Conservation (phyloP, 129 eudicot species). For the Dittrichia graveolens region DNA sequence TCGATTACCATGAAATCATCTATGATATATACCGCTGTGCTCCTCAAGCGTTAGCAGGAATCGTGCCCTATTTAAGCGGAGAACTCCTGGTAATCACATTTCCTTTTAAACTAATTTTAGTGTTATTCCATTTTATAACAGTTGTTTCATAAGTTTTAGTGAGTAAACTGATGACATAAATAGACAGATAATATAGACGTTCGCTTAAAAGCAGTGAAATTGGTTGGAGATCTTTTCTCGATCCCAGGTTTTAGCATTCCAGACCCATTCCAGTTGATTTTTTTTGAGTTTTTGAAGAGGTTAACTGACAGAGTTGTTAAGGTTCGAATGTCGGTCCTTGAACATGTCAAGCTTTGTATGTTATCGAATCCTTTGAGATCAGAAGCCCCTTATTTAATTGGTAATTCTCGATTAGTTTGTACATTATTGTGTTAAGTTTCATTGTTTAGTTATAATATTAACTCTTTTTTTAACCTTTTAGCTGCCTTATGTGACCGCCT, state of each 20-base stretch:
- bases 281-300: slow-evolving; percentile 86
- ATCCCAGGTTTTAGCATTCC: slow-evolving; percentile 64
- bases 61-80: slow-evolving; percentile 83
- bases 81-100: slow-evolving; percentile 78
- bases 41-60: slow-evolving; percentile 81
- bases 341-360: slow-evolving; percentile 69
- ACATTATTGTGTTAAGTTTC: slow-evolving; percentile 1
- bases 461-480: slow-evolving; percentile 26
- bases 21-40: slow-evolving; percentile 82
- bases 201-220: slow-evolving; percentile 73
- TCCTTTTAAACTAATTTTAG: neutral
- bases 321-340: slow-evolving; percentile 88
- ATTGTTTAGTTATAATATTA: slow-evolving; percentile 7
- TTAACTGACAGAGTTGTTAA: slow-evolving; percentile 83
- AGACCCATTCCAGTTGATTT: slow-evolving; percentile 72
- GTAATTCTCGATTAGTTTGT: slow-evolving; percentile 44
- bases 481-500: slow-evolving; percentile 89
- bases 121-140: slow-evolving; percentile 13
- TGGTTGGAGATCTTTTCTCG: slow-evolving; percentile 88
- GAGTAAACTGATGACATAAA: slow-evolving; percentile 30
- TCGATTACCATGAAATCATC: slow-evolving; percentile 80
- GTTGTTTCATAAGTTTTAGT: slow-evolving; percentile 17
- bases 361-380: slow-evolving; percentile 75
- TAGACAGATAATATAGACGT: slow-evolving; percentile 81
- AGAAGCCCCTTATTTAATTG: slow-evolving; percentile 73